Conservation (phyloP, 1,284 basidiomycete species). For the Melampsora americana region DNA sequence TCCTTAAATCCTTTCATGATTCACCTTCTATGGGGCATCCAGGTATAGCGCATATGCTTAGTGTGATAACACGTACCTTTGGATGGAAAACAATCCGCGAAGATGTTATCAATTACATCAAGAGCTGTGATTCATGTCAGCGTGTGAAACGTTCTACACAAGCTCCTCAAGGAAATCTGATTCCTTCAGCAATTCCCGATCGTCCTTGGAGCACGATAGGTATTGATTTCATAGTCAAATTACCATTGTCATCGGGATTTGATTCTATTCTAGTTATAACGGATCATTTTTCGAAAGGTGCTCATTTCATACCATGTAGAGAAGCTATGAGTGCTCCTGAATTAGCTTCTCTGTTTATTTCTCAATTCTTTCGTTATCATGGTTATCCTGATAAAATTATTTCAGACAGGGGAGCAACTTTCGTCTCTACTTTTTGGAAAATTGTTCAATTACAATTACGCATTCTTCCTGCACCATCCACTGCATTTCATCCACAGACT, state of each 20-base stretch:
- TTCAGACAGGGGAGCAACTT: slow-evolving; percentile 1
- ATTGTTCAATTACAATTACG: neutral
- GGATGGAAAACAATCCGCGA: slow-evolving; percentile 4
- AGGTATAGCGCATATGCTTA: neutral
- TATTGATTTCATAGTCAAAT: slow-evolving; percentile 32
- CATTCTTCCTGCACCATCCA: slow-evolving; percentile 5
- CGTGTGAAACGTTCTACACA: slow-evolving; percentile 50
- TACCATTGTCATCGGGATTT: slow-evolving; percentile 4
- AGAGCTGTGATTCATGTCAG: slow-evolving; percentile 53
- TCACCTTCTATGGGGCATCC: slow-evolving; percentile 19
- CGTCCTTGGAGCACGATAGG: slow-evolving; percentile 24
- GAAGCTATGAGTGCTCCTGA: neutral
- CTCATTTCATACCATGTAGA: slow-evolving; percentile 27
- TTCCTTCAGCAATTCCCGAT: neutral
- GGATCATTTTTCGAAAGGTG: slow-evolving; percentile 18
- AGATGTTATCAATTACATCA: neutral
- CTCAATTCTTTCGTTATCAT: slow-evolving; percentile 14
- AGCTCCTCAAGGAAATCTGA: neutral
- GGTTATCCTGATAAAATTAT: slow-evolving; percentile 16
- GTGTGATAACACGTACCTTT: slow-evolving; percentile 4
- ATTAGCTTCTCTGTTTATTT: neutral
- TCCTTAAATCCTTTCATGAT: slow-evolving; percentile 11
- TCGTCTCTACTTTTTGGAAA: slow-evolving; percentile 14
- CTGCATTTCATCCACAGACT: slow-evolving; percentile 24
- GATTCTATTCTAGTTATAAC: slow-evolving; percentile 27